phyloP scores from a whole-genome alignment of 2,329 filamentous ascomycete genomes.

The Elsinoe necatrix region DNA sequence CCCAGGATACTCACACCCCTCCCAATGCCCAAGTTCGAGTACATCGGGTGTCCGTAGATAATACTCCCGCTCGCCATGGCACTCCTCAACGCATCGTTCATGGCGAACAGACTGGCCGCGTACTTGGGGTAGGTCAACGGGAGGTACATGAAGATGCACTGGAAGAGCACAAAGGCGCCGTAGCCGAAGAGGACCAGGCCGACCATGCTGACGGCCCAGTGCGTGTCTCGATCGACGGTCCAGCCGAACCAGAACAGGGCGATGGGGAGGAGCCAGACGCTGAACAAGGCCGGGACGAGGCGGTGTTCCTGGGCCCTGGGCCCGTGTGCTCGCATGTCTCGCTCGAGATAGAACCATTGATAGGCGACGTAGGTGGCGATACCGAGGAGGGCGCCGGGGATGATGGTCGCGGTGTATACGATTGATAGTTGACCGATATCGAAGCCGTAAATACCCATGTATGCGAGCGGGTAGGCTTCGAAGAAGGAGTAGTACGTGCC shows the following conservation, averaged over 20 bases:
- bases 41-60: slow-evolving; percentile 18
- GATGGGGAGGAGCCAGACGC: slow-evolving; percentile 23
- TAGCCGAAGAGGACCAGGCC: slow-evolving; percentile 36
- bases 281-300: slow-evolving; percentile 24
- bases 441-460: slow-evolving; percentile 34
- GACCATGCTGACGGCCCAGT: slow-evolving; percentile 35
- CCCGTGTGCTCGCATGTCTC: slow-evolving; percentile 21
- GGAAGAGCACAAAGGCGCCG: slow-evolving; percentile 35
- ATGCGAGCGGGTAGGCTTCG: slow-evolving; percentile 35
- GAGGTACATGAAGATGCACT: slow-evolving; percentile 37
- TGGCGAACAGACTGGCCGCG: slow-evolving; percentile 52
- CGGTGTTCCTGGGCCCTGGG: slow-evolving; percentile 24
- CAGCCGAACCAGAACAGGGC: slow-evolving; percentile 30
- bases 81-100: slow-evolving; percentile 39
- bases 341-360: slow-evolving; percentile 24
- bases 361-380: slow-evolving; percentile 24
- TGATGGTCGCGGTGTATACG: slow-evolving; percentile 27
- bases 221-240: slow-evolving; percentile 24
- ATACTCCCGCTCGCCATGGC: slow-evolving; percentile 16
- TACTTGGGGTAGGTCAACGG: slow-evolving; percentile 35
- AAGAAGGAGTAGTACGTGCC: slow-evolving; percentile 31
- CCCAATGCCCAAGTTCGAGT: slow-evolving; percentile 17
- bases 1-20: slow-evolving; percentile 19
- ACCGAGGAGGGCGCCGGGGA: slow-evolving; percentile 25
- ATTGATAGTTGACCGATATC: slow-evolving; percentile 29